Conservation (phyloP, 257 asterid species). For the Ajuga chamaepitys region DNA sequence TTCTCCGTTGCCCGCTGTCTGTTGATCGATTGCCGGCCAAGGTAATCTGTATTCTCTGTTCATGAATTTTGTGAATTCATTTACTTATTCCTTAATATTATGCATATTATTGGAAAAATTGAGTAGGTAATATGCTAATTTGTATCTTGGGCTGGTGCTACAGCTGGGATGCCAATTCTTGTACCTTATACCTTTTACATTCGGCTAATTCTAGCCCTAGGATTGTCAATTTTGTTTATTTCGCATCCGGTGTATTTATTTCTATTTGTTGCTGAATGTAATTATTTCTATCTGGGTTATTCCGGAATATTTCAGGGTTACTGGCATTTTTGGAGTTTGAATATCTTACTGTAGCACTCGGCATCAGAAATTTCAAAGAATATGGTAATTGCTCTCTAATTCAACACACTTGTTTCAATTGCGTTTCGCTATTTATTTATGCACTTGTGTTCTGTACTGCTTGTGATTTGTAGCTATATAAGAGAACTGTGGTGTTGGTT, state of each 20-base stretch:
- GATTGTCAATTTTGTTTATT: background rate
- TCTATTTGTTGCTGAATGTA: background rate
- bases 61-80: too few relatives aligned
- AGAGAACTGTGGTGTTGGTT: background rate
- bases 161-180: too few relatives aligned
- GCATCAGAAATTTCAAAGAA: background rate
- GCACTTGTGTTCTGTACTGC: too few relatives aligned
- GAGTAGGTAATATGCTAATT: too few relatives aligned
- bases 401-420: background rate
- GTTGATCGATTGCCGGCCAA: too few relatives aligned
- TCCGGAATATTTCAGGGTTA: background rate
- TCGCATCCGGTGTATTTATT: background rate
- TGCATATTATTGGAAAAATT: too few relatives aligned
- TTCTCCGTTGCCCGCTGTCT: too few relatives aligned
- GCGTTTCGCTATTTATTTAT: background rate
- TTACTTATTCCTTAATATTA: too few relatives aligned
- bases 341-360: background rate
- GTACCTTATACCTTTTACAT: too few relatives aligned
- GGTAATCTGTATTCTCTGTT: too few relatives aligned
- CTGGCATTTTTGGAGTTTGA: background rate
- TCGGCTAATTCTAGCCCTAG: too few relatives aligned
- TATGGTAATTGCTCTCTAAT: slow-evolving; percentile 11
- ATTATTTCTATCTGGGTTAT: background rate
- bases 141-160: too few relatives aligned
- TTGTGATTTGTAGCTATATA: background rate